Base-by-base conservation (phyloP, 768 basidiomycete species). In the Suillus bovinus region DNA sequence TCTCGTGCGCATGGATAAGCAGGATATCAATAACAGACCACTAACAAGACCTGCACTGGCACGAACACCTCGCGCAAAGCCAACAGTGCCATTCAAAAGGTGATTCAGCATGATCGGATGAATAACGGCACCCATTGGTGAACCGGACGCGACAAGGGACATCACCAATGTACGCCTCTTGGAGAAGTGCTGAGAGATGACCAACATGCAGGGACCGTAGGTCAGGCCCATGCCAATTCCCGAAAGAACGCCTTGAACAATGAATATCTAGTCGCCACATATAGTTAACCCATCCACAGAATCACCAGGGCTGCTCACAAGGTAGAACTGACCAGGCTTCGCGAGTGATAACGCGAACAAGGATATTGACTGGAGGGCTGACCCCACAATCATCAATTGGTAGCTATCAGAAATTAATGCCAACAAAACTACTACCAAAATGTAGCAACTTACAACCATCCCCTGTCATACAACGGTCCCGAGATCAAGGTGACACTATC, bases 41-140 rank as follows among this genome's bases (percentile, higher is more conserved):
- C 75, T 70, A 55, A 78, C 70, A 20, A 85, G 68, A 24, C 70
- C 69, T 5, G 78, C 82, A 60, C 75, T 81, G 16, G 74, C 76
- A 4, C 74, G 76, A 0, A 78, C 77, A 24, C 79, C 77, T 47
- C 63, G 73, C n/a, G 66, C 72, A 66, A 85, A 81, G 8, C 88
- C 85, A 5, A 81, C 69, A 7, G 72, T 65, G 2, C 80, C 79
- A 58, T 80, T 81, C 57, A 58, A 63, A 36, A 59, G 63, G 22
- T 78, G 72, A 69, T 90, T 89, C 31, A 90, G 73, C 78, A 88
- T 81, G 63, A 88, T 84, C 1, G 86, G 84, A 60, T 87, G 81
- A n/a, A 83, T 66, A 27, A 84, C 72, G 10, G 83, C 86, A 8
- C 88, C 87, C 4, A 86, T 69, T 4, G 83, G 79, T 36, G 81